Evolutionary conservation across 805 yeast genomes (phyloP), one percentile per base, ranked within the genome.

Genomic region (Starmerella etchellsii): DNA sequence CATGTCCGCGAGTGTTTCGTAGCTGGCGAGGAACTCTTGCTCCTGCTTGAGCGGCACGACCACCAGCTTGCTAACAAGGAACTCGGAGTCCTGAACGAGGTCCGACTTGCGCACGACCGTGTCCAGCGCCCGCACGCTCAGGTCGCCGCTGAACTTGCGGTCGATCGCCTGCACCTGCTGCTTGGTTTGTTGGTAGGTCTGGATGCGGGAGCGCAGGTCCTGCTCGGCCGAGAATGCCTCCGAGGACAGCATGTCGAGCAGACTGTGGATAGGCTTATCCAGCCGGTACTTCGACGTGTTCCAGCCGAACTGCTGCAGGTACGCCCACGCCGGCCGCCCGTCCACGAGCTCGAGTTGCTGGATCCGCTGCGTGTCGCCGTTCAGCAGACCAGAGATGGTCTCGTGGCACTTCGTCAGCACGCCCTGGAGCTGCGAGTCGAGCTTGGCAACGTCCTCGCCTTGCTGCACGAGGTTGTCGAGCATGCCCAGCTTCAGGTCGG

Each of bases 401-500:
- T 91, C 99, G 40, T 80, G 69, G 25, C 80, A 74, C 61, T 93
- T 93, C 21, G 65, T 58, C 13, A 85, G 74, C 6, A 91, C 72
- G 8, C 68, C 63, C 32, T 71, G 72, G 56, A 88, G 69, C 61
- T 83, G 91, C n/a, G 66, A 65, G 62, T 91, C 99, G 41, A 78
- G 65, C 58, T 84, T 87, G 31, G 73, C 65, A 43, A 91, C 70
- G 55, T 88, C 97, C 55, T 91, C 98, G 59, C 87, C 76, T 62
- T 87, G 87, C 53, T 80, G 76, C 40, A 91, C 93, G 45, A 91
- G 70, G 24, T 85, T 78, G 62, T 91, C 99, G 56, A 91, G 71
- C 11, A 97, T 87, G 23, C 96, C 96, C 48, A 91, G 83, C 61
- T 91, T 88, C 63, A 91, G 88, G 47, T 70, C 75, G 7, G 97